Percentiles rank a stretch among this genome's conserved stretches.
These are phyloP conservation scores for Prillingera fragicola DNA, from an alignment of 1,284 basidiomycete genomes.

Conservation along the genomic window DNA sequence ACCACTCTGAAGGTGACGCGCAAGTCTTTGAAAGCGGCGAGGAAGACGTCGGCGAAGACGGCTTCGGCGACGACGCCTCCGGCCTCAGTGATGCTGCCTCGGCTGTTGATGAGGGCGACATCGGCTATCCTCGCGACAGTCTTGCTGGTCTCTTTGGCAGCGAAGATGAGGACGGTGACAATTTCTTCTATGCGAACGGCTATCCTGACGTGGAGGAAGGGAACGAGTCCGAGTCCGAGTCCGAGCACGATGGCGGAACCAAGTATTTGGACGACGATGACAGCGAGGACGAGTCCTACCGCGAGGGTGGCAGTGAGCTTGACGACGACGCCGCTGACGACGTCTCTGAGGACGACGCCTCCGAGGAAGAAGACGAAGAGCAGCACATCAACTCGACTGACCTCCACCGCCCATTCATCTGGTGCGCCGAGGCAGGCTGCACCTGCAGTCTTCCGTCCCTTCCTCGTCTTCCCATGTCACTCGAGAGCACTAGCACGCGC, in stretches of 20 bases:
- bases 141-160: neutral
- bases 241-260: neutral
- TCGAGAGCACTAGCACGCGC: no score
- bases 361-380: neutral
- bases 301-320: neutral
- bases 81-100: neutral
- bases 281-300: neutral
- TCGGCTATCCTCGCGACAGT: neutral
- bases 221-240: neutral
- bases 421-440: neutral
- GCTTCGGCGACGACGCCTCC: neutral
- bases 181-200: conserved; percentile 1
- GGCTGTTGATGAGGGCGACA: neutral
- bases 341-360: neutral
- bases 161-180: neutral
- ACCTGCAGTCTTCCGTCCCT: neutral
- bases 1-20: neutral
- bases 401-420: neutral
- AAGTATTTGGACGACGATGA: conserved; percentile 7
- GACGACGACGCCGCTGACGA: conserved; percentile 4
- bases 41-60: neutral
- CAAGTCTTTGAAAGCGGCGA: neutral
- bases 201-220: neutral
- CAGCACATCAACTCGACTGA: neutral
- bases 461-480: neutral